Evolutionary conservation across 31 red algal species (phyloP).

Genomic region (Endocladia muricata): DNA sequence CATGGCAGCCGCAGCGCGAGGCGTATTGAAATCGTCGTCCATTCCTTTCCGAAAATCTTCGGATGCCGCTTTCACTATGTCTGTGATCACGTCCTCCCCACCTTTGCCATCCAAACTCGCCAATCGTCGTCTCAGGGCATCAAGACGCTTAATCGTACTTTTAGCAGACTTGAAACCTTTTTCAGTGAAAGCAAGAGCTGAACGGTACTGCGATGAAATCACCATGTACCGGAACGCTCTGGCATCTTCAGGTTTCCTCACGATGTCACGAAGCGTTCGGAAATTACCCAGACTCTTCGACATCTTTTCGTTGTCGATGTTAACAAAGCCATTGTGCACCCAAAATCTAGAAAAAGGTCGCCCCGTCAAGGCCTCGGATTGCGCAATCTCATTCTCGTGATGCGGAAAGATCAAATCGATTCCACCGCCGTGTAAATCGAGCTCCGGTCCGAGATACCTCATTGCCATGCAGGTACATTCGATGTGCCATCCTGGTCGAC

Average conservation of each 20-base stretch:
- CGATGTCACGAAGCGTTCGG: constrained; percentile 80
- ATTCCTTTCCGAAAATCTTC: constrained; percentile 60
- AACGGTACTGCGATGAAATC: constrained; percentile 89
- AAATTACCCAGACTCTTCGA: constrained; percentile 96
- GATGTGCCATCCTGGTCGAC: constrained; percentile 98
- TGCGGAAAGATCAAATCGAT: constrained; percentile 97
- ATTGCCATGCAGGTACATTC: constrained; percentile 99
- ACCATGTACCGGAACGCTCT: constrained; percentile 94
- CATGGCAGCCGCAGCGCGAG: constrained; percentile 86
- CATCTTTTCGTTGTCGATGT: constrained; percentile 97
- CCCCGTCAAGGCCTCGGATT: constrained; percentile 75
- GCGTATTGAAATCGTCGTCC: constrained; percentile 98
- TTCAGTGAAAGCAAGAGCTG: constrained; percentile 80
- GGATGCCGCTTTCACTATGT: constrained; percentile 17
- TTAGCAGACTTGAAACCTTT: constrained; percentile 66
- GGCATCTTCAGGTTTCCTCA: constrained; percentile 44
- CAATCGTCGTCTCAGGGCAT: constrained; percentile 60
- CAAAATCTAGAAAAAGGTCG: constrained; percentile 76
- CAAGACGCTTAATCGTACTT: constrained; percentile 75
- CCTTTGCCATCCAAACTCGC: constrained; percentile 3
- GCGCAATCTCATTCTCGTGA: constrained; percentile 99
- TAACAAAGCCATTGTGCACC: constrained; percentile 99
- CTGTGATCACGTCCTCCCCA: constrained; percentile 8
- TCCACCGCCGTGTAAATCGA: constrained; percentile 98
- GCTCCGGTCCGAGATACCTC: constrained; percentile 80